Evolutionary conservation across 2,329 filamentous ascomycete species (phyloP), one percentile per base, ranked within the genome.

Genomic region (Calcarisporium arbuscula): DNA sequence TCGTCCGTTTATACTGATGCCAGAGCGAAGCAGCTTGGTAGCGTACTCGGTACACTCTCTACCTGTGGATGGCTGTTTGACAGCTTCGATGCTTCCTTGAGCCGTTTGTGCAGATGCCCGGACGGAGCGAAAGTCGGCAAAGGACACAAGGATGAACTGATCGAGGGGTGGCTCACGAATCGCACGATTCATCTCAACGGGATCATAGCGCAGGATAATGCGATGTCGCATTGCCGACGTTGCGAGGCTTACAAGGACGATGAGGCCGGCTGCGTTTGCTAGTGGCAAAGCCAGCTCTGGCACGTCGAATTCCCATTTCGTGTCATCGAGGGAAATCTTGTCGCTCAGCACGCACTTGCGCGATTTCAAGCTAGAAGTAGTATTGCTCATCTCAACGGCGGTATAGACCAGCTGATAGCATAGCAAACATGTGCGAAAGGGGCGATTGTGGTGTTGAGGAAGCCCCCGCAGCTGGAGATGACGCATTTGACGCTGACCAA

Each of bases 21-120:
- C 62, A 1, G 46, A 32, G 6, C 46, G 42, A 14, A 65, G 53
- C 6, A 65, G 34, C n/a, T 50, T 42, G 16, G 52, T 48, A 17
- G 53, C 47, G 37, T 61, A 65, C 19, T 61, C 58, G 6, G 51
- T 49, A 18, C 54, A 57, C 36, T 65, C 58, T 34, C 47, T 47
- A 5, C 46, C 35, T 2, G 56, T 56, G 5, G 51, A 47, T 6
- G 47, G 50, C 19, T 53, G 41, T 19, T 41, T 23, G 21, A 40
- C 26, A 8, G 30, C 38, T 28, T 40, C 10, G 6, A 32, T 32
- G 11, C 19, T 15, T 10, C n/a, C 12, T 12, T 20, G 18, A 28
- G 28, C 15, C 5, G 23, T 22, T 27, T 21, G 22, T 30, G 18
- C 22, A 41, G 42, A 29, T 32, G 38, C 40, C 28, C 20, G 29